Evolutionary conservation across 2,329 filamentous ascomycete species (phyloP), one percentile per base, ranked within the genome.

Genomic region (Aciculosporium take): DNA sequence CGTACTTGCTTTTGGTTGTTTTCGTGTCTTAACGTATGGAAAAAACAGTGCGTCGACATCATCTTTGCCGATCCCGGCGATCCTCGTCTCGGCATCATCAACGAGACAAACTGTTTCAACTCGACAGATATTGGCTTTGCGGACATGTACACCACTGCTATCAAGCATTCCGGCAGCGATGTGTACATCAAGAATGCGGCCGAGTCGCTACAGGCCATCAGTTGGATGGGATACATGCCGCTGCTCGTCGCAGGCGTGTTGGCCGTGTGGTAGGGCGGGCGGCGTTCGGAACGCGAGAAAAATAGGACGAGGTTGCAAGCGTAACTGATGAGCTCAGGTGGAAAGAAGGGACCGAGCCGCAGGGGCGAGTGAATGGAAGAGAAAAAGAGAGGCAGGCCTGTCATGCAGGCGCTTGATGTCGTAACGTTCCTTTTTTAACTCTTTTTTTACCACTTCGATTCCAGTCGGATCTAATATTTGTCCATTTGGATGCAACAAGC

Each of bases 101-200:
- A 83, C 56, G 67, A 71, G 45, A 71, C 76, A 12, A 95, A 94
- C 64, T 96, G 89, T 70, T 87, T 81, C 69, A 96, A 96, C 67
- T 84, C 80, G 45, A 78, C 74, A 35, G 68, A 84, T 42, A 77
- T 94, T 51, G 73, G 74, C 48, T 88, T 91, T 66, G 72, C 83
- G 41, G 71, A 80, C 48, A 68, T 94, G 49, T 95, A 86, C 67
- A 78, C 81, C 45, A 71, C 79, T 53, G 70, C 70, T 40, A 71
- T 67, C 23, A 64, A 63, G 43, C 55, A 59, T 17, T 59, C 66
- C 13, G 62, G 61, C 47, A 51, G 53, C 43, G 53, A 60, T 31
- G 49, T 52, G 9, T 59, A 59, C 46, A 47, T 53, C 33, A 42
- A 54, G 30, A 51, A 56, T 42, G 51, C 52, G 35, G 57, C 58